These are phyloP conservation scores for Terana coerulea DNA, from an alignment of 768 basidiomycete genomes.

Conservation along the genomic window DNA sequence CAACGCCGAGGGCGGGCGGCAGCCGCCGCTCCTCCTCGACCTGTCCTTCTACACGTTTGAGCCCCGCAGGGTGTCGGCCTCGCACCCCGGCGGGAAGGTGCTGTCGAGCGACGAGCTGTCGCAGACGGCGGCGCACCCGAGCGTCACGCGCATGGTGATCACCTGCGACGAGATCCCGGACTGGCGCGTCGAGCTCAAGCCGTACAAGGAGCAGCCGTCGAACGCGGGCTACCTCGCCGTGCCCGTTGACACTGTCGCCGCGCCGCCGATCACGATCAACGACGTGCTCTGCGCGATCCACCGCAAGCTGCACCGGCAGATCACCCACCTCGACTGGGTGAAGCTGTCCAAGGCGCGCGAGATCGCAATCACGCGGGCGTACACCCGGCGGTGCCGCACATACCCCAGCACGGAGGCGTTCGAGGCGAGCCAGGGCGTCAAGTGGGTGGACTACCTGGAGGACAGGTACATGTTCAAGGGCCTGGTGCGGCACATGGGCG, in stretches of 20 bases:
- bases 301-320: constrained; percentile 34
- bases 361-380: constrained; percentile 31
- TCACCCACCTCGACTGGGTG: constrained; percentile 32
- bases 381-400: constrained; percentile 31
- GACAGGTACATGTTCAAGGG: constrained; percentile 34
- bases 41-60: constrained; percentile 44
- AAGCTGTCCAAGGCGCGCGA: constrained; percentile 21
- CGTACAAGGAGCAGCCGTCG: constrained; percentile 15
- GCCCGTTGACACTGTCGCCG: constrained; percentile 27
- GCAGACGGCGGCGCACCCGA: constrained; percentile 54
- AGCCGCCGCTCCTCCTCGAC: constrained; percentile 50
- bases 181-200: constrained; percentile 59
- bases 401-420: constrained; percentile 25
- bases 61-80: constrained; percentile 38
- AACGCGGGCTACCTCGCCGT: constrained; percentile 17
- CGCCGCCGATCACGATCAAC: constrained; percentile 44
- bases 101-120: constrained; percentile 43
- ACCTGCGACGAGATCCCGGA: constrained; percentile 49
- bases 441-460: constrained; percentile 33
- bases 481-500: constrained; percentile 23
- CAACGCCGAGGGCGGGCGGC: constrained; percentile 44
- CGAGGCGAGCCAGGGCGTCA: constrained; percentile 35
- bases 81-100: constrained; percentile 32
- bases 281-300: constrained; percentile 55
- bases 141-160: constrained; percentile 51